Evolutionary conservation across 441 rosid genomes (phyloP), one percentile per base, ranked within the genome.

Genomic region (Jatropha podagrica): DNA sequence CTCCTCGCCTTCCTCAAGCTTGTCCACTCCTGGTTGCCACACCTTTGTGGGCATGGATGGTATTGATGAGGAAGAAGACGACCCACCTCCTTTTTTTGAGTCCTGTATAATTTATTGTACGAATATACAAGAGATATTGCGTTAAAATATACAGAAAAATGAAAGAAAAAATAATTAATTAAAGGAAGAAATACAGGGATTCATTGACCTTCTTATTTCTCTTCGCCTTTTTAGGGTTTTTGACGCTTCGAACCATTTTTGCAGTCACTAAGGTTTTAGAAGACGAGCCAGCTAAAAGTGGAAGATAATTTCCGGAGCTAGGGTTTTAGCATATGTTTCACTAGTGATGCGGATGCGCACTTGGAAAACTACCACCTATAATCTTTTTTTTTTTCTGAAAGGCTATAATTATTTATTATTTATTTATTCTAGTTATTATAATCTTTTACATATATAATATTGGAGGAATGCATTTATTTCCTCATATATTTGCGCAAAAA

Each of bases 21-120:
- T 88, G 83, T 96, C 98, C 5, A 94, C 98, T 60, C 99, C 99
- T 64, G 99, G 99, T 75, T 89, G 97, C 99, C 98, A 96, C 75
- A 96, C 96, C 85, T 86, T 92, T 2, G 95, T 78, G 17, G 96
- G 97, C 81, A 85, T 80, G 69, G 87, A 71, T 1, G 97, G 93
- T 17, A 79, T 52, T 1, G 92, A 82, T 76, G 92, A 84, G 15
- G 94, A 83, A 3, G 88, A 85, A 27, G 96, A 86, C 65, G 89
- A 85, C 60, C 86, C 93, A 81, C 80, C 89, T 83, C 75, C 89
- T 54, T 78, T 91, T 73, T 88, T 87, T 48, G 84, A 81, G 54
- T 80, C 87, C 95, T 89, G 81, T 54, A 9, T 1, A 48, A 64
- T 65, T 18, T 48, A 51, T 55, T 2, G 3, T 10, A 65, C n/a